phyloP scores from a whole-genome alignment of 2,329 filamentous ascomycete genomes.

The Celoporthe dispersa region DNA sequence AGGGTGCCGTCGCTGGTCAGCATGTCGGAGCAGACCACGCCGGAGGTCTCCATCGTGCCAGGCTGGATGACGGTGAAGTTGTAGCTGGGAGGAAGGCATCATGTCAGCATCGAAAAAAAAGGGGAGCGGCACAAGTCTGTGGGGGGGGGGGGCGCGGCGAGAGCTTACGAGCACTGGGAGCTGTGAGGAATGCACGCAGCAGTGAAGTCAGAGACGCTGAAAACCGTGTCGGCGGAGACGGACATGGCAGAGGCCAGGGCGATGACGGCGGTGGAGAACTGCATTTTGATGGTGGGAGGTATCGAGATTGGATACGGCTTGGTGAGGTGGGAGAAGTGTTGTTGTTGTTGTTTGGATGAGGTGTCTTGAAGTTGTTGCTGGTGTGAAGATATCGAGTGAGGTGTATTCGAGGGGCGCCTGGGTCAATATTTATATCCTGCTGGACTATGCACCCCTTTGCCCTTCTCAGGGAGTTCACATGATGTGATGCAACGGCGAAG shows the following conservation, averaged over 20 bases:
- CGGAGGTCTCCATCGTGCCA: slow-evolving; percentile 17
- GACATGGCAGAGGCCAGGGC: slow-evolving; percentile 25
- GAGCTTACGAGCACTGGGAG: slow-evolving; percentile 24
- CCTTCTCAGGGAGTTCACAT: neutral
- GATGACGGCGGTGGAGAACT: slow-evolving; percentile 26
- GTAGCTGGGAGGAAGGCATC: slow-evolving; percentile 9
- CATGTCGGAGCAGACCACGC: slow-evolving; percentile 12
- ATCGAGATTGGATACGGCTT: slow-evolving; percentile 11
- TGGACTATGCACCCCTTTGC: neutral
- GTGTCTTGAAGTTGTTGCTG: neutral
- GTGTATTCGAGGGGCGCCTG: neutral
- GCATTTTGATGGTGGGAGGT: slow-evolving; percentile 28
- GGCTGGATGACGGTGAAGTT: slow-evolving; percentile 17
- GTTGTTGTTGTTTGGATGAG: neutral
- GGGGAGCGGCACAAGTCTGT: neutral
- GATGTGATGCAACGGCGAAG: neutral
- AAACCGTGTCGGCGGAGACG: slow-evolving; percentile 18
- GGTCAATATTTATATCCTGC: neutral
- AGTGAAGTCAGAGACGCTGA: slow-evolving; percentile 20
- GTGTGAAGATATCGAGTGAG: neutral
- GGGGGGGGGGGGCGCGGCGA: neutral
- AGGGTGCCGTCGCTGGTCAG: slow-evolving; percentile 32
- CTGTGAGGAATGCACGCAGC: slow-evolving; percentile 25
- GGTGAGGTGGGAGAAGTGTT: neutral
- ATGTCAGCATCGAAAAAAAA: neutral